phyloP scores from a whole-genome alignment of 2,329 filamentous ascomycete species.

The Verticillium longisporum region DNA sequence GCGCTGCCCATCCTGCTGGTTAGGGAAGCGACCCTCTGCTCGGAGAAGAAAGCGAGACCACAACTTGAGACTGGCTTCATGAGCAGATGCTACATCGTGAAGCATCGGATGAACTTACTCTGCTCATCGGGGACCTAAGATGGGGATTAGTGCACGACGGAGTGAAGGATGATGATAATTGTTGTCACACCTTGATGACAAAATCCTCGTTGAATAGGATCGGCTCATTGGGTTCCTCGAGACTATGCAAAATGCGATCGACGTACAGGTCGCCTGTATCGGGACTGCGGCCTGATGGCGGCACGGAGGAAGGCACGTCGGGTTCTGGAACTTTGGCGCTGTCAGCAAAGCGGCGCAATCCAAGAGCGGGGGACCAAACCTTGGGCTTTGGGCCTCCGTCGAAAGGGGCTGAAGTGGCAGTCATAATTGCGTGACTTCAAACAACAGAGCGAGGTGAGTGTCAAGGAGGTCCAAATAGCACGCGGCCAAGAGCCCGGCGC shows the following conservation, averaged over 20 bases:
- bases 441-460: neutral
- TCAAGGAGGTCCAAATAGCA: neutral
- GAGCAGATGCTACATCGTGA: neutral
- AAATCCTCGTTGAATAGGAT: neutral
- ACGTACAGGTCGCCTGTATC: neutral
- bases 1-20: slow-evolving; percentile 9
- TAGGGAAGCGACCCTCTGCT: slow-evolving; percentile 21
- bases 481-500: no score
- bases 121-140: neutral
- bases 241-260: slow-evolving; percentile 1
- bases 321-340: neutral
- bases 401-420: slow-evolving; percentile 2
- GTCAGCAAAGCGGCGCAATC: neutral
- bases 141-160: neutral
- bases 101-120: neutral
- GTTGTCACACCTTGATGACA: neutral
- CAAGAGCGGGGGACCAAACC: neutral
- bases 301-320: neutral
- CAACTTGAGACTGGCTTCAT: slow-evolving; percentile 11
- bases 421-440: neutral
- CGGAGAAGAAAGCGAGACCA: slow-evolving; percentile 26
- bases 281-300: neutral
- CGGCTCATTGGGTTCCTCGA: neutral
- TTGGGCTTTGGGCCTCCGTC: neutral
- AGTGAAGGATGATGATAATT: no score